Evolutionary conservation across 2,329 filamentous ascomycete species (phyloP).

Genomic region (Triangularia setosa): DNA sequence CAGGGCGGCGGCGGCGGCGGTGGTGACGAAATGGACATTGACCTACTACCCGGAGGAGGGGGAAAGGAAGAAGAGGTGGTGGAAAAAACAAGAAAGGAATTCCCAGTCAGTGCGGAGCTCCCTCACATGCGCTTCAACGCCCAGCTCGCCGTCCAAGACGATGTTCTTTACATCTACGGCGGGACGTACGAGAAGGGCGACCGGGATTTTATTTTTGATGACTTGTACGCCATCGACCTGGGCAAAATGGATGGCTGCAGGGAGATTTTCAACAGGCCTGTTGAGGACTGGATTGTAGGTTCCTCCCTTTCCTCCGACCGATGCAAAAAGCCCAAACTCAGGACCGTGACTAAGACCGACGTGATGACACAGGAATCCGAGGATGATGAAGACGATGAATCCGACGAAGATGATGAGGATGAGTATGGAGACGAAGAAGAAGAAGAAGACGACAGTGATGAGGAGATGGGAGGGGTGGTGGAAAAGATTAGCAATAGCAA

Average conservation of each 20-base stretch:
- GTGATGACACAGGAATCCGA: slow-evolving; percentile 49
- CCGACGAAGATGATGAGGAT: slow-evolving; percentile 56
- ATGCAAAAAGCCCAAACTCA: no score
- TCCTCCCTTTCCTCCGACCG: background rate
- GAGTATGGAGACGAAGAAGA: slow-evolving; percentile 60
- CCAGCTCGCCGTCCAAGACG: slow-evolving; percentile 84
- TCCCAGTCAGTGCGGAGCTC: slow-evolving; percentile 71
- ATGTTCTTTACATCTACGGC: slow-evolving; percentile 89
- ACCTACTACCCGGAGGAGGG: slow-evolving; percentile 22
- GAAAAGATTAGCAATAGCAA: slow-evolving; percentile 32
- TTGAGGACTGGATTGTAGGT: slow-evolving; percentile 76
- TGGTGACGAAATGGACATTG: slow-evolving; percentile 41
- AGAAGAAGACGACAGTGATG: slow-evolving; percentile 52
- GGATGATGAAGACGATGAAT: slow-evolving; percentile 61
- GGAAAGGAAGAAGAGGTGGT: slow-evolving; percentile 46
- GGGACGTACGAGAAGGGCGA: slow-evolving; percentile 96
- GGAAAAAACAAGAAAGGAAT: slow-evolving; percentile 55
- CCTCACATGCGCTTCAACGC: slow-evolving; percentile 90
- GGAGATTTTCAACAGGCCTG: slow-evolving; percentile 80
- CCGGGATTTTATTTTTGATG: slow-evolving; percentile 91
- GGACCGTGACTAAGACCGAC: background rate
- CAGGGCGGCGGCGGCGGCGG: slow-evolving; percentile 45
- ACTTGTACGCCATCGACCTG: slow-evolving; percentile 89
- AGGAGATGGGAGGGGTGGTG: slow-evolving; percentile 50
- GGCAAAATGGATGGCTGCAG: slow-evolving; percentile 92